These are phyloP conservation scores for Coemansia sp. DNA, from an alignment of 192 early-diverging fungal genomes.

Conservation along the genomic window DNA sequence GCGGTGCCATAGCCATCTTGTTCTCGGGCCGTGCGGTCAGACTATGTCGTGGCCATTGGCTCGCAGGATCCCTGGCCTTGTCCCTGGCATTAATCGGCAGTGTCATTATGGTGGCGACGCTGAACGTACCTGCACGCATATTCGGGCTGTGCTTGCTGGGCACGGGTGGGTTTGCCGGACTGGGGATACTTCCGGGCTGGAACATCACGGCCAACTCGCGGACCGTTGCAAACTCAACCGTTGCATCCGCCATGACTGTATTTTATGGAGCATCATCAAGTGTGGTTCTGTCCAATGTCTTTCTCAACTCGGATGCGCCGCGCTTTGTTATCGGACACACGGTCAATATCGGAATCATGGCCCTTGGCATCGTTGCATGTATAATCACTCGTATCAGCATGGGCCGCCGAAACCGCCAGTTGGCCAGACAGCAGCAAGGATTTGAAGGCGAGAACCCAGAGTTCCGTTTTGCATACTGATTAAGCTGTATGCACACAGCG, in stretches of 20 bases:
- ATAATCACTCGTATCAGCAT: slow-evolving; percentile 24
- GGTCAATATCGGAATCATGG: slow-evolving; percentile 18
- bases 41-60: slow-evolving; percentile 23
- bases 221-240: slow-evolving; percentile 27
- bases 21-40: slow-evolving; percentile 10
- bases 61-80: slow-evolving; percentile 5
- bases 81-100: slow-evolving; percentile 11
- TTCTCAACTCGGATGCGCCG: slow-evolving; percentile 39
- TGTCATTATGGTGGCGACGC: slow-evolving; percentile 18
- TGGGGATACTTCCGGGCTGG: slow-evolving; percentile 36
- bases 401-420: slow-evolving; percentile 25
- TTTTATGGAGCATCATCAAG: slow-evolving; percentile 27
- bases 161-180: slow-evolving; percentile 24
- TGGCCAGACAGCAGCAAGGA: too few relatives aligned
- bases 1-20: slow-evolving; percentile 28
- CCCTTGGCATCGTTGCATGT: slow-evolving; percentile 17
- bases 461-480: background rate
- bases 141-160: slow-evolving; percentile 33
- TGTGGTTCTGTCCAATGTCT: slow-evolving; percentile 34
- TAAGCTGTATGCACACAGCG: too few relatives aligned
- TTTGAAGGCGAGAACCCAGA: too few relatives aligned
- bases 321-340: slow-evolving; percentile 36
- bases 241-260: slow-evolving; percentile 36
- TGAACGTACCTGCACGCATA: slow-evolving; percentile 20
- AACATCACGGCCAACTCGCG: slow-evolving; percentile 26